phyloP scores from a whole-genome alignment of 768 basidiomycete species.

The Xanthoconium stramineum region DNA sequence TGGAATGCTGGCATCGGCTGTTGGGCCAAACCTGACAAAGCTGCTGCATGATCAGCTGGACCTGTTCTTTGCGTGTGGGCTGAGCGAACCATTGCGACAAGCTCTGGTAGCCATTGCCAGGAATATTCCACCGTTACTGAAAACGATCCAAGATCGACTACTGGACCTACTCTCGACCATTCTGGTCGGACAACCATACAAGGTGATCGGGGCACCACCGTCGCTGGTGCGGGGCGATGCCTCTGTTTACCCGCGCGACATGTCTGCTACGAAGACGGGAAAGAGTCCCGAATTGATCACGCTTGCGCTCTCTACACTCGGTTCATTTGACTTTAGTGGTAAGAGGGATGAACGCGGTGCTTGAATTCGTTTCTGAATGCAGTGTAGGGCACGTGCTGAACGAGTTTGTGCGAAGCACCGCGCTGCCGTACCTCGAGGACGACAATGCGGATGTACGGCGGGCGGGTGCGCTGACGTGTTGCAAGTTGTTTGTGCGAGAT shows the following conservation, averaged over 20 bases:
- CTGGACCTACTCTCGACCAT: slow-evolving; percentile 80
- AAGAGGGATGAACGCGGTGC: slow-evolving; percentile 14
- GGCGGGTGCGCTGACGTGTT: slow-evolving; percentile 90
- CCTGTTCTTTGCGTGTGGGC: slow-evolving; percentile 90
- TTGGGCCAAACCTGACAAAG: slow-evolving; percentile 94
- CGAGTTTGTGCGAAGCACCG: slow-evolving; percentile 91
- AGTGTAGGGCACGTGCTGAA: slow-evolving; percentile 81
- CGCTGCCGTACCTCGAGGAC: slow-evolving; percentile 90
- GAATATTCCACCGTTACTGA: slow-evolving; percentile 85
- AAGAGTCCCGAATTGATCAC: slow-evolving; percentile 70
- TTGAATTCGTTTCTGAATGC: slow-evolving; percentile 13
- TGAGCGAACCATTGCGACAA: slow-evolving; percentile 84
- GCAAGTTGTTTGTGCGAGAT: slow-evolving; percentile 87
- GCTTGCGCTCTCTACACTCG: slow-evolving; percentile 82
- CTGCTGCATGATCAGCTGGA: slow-evolving; percentile 95
- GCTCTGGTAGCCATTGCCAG: slow-evolving; percentile 82
- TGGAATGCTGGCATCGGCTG: slow-evolving; percentile 91
- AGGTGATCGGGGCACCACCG: slow-evolving; percentile 81
- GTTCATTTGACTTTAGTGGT: slow-evolving; percentile 95
- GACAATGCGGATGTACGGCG: slow-evolving; percentile 84
- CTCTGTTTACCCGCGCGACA: slow-evolving; percentile 45
- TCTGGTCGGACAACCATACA: slow-evolving; percentile 81
- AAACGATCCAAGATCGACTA: slow-evolving; percentile 93
- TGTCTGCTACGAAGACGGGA: slow-evolving; percentile 49
- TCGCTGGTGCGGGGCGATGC: slow-evolving; percentile 55